These are phyloP conservation scores for Backusella circina DNA, from an alignment of 192 early-diverging fungal genomes.

Conservation along the genomic window DNA sequence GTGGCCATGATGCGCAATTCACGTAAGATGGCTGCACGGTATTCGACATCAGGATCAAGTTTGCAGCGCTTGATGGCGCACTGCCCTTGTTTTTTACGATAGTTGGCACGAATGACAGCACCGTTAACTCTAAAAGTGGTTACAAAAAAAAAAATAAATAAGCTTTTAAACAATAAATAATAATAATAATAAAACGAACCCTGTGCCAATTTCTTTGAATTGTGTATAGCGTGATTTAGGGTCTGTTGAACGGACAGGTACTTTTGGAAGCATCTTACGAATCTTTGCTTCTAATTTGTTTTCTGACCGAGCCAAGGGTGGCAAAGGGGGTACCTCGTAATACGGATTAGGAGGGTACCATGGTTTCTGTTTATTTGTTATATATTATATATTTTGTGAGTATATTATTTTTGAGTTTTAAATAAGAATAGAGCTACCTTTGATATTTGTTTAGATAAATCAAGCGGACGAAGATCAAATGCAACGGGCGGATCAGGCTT, in stretches of 20 bases:
- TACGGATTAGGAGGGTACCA: constrained; percentile 34
- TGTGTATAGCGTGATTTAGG: constrained; percentile 27
- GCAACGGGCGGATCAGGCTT: constrained; percentile 29
- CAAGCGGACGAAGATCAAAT: constrained; percentile 24
- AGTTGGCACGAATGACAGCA: constrained; percentile 32
- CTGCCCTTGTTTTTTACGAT: constrained; percentile 27
- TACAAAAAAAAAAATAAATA: not conserved
- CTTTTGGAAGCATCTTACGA: constrained; percentile 27
- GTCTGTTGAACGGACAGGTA: constrained; percentile 13
- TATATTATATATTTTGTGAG: not conserved
- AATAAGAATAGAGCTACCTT: constrained; percentile 17
- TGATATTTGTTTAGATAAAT: constrained; percentile 26
- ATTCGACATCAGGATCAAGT: constrained; percentile 35
- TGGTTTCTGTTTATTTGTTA: constrained; percentile 19
- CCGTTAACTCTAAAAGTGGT: constrained; percentile 27
- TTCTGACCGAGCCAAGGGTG: constrained; percentile 31
- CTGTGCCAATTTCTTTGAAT: constrained; percentile 33
- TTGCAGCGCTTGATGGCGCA: constrained; percentile 38
- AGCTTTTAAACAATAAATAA: not conserved
- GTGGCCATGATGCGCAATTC: constrained; percentile 38
- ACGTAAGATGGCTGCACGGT: constrained; percentile 33
- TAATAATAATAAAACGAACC: not conserved
- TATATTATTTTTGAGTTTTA: constrained; percentile 5
- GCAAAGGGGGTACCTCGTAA: constrained; percentile 28
- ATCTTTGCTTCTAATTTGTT: constrained; percentile 34